Evolutionary conservation across 441 rosid genomes (phyloP).

Genomic region (Manihot esculenta): DNA sequence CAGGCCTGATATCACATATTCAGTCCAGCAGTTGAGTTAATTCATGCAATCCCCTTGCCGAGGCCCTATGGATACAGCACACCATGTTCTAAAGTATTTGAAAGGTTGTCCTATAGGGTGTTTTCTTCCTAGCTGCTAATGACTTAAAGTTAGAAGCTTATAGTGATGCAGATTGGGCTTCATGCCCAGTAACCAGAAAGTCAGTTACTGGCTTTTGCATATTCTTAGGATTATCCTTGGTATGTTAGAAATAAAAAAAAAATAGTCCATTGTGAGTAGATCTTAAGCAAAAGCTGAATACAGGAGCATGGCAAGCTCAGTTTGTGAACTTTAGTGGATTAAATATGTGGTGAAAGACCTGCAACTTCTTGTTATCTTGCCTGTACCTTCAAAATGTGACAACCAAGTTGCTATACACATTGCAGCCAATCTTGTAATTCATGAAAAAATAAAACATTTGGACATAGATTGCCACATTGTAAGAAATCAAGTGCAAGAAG

Average conservation of each 20-base stretch:
- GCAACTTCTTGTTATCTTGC: background rate
- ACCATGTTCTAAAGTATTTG: background rate
- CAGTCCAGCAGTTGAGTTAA: background rate
- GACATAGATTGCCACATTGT: background rate
- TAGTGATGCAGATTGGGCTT: background rate
- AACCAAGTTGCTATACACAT: background rate
- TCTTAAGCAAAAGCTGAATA: background rate
- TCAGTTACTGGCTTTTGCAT: background rate
- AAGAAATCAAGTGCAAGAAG: background rate
- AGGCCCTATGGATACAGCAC: background rate
- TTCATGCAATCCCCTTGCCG: background rate
- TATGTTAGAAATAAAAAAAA: background rate
- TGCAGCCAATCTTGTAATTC: background rate
- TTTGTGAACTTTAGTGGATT: background rate
- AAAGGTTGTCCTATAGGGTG: too few relatives aligned
- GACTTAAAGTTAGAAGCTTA: background rate
- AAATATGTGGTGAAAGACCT: background rate
- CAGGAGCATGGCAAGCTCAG: too few relatives aligned
- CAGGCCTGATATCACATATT: background rate
- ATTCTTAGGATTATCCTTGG: background rate
- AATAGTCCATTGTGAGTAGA: background rate
- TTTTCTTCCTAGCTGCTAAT: too few relatives aligned
- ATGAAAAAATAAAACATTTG: background rate
- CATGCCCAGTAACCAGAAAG: background rate
- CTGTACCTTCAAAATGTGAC: too few relatives aligned